A percentile compares a stretch with the other conserved stretches of the same genome.
These are phyloP conservation scores for Pseudonitzschia multiseries DNA, from an alignment of 108 stramenopile genomes.

Conservation along the genomic window DNA sequence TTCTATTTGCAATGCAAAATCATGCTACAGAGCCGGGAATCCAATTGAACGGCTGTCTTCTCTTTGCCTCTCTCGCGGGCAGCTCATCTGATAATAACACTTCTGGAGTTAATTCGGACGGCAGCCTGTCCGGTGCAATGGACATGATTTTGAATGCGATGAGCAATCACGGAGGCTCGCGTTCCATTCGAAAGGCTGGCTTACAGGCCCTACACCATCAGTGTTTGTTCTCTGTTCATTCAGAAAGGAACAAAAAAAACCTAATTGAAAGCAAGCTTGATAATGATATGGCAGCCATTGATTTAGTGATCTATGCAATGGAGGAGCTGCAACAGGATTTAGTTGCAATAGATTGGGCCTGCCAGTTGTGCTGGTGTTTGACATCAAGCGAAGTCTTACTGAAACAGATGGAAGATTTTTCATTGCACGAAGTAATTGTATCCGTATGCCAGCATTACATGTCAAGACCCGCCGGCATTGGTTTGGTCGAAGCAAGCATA, in stretches of 20 bases:
- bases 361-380: slow-evolving; percentile 40
- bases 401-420: slow-evolving; percentile 6
- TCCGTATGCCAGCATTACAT: slow-evolving; percentile 22
- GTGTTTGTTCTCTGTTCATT: slow-evolving; percentile 38
- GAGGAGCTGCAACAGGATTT: slow-evolving; percentile 23
- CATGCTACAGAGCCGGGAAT: slow-evolving; percentile 28
- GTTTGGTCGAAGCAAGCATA: slow-evolving; percentile 39
- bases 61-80: slow-evolving; percentile 41
- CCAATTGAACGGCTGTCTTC: slow-evolving; percentile 41
- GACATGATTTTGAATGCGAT: slow-evolving; percentile 39
- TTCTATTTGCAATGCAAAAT: slow-evolving; percentile 49
- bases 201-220: slow-evolving; percentile 49
- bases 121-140: slow-evolving; percentile 39
- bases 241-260: slow-evolving; percentile 34
- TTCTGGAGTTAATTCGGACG: slow-evolving; percentile 26
- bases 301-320: slow-evolving; percentile 36
- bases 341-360: slow-evolving; percentile 38
- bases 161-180: slow-evolving; percentile 27
- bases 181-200: slow-evolving; percentile 34
- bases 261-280: slow-evolving; percentile 34
- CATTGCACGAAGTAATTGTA: slow-evolving; percentile 16
- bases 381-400: slow-evolving; percentile 38
- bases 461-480: slow-evolving; percentile 15
- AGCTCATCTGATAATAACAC: slow-evolving; percentile 29
- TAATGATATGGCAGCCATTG: slow-evolving; percentile 25